These are phyloP conservation scores for Deinandra increscens DNA, from an alignment of 129 eudicot genomes.

Conservation along the genomic window DNA sequence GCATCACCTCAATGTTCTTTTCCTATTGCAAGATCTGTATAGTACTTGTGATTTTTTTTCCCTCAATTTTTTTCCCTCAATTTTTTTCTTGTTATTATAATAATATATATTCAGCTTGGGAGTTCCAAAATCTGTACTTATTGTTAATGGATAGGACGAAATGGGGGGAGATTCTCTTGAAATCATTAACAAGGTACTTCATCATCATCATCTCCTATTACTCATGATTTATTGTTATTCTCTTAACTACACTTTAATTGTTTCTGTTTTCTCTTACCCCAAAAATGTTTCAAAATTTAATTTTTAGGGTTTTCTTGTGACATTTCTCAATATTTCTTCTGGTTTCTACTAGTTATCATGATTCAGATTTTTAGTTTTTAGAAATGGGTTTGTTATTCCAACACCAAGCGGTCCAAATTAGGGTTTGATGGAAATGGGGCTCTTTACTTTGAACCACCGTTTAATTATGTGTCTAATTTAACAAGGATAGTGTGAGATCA, in stretches of 20 bases:
- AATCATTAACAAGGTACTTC: constrained; percentile 38
- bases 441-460: no score
- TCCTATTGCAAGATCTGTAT: constrained; percentile 8
- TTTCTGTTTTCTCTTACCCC: constrained; percentile 4
- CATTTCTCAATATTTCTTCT: not conserved
- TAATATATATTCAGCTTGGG: constrained; percentile 29
- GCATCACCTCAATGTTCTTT: constrained; percentile 23
- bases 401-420: no score
- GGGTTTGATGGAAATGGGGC: no score
- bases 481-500: no score
- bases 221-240: constrained; percentile 19
- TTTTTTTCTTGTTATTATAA: not conserved
- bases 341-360: not conserved
- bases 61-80: not conserved
- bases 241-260: constrained; percentile 22
- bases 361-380: no score
- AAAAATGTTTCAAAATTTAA: not conserved
- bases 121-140: constrained; percentile 37
- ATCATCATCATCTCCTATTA: constrained; percentile 22
- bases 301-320: constrained; percentile 39
- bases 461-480: no score
- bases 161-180: constrained; percentile 25
- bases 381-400: no score
- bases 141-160: constrained; percentile 27
- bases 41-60: not conserved